A percentile compares a stretch with the other conserved stretches of the same genome.
Evolutionary conservation across 768 basidiomycete genomes (phyloP).

Genomic region (Phanerochaete carnosa): DNA sequence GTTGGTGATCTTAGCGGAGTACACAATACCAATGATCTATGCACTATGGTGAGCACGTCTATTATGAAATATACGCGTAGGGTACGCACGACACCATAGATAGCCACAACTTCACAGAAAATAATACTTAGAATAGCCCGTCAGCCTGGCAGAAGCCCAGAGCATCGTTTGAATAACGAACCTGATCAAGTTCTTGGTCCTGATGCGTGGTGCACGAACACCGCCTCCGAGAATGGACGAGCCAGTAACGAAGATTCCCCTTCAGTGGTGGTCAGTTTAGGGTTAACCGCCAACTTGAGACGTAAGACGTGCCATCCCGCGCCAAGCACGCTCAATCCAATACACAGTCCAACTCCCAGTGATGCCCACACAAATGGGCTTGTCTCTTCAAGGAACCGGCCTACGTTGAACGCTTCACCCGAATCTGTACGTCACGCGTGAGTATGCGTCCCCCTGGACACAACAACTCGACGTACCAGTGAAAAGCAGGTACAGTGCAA

Average conservation of each 20-base stretch:
- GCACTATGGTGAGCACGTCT: neutral
- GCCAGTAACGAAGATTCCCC: slow-evolving; percentile 98
- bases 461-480: slow-evolving; percentile 56
- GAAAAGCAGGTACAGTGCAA: slow-evolving; percentile 86
- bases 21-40: slow-evolving; percentile 95
- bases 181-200: slow-evolving; percentile 98
- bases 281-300: neutral
- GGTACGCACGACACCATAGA: slow-evolving; percentile 85
- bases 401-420: slow-evolving; percentile 91
- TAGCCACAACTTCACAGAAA: slow-evolving; percentile 99
- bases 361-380: slow-evolving; percentile 93
- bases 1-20: slow-evolving; percentile 71
- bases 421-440: slow-evolving; percentile 48
- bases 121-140: slow-evolving; percentile 70
- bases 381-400: slow-evolving; percentile 89
- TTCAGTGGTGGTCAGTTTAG: slow-evolving; percentile 27
- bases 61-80: neutral
- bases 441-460: neutral
- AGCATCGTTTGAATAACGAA: slow-evolving; percentile 27
- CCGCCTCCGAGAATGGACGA: slow-evolving; percentile 96
- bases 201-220: slow-evolving; percentile 88
- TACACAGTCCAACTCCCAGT: slow-evolving; percentile 87
- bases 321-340: slow-evolving; percentile 89
- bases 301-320: slow-evolving; percentile 81
- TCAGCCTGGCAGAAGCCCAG: neutral